Percentiles rank a stretch among this genome's conserved stretches.
These are phyloP conservation scores for Tremella fuciformis DNA, from an alignment of 768 basidiomycete species.

Conservation along the genomic window DNA sequence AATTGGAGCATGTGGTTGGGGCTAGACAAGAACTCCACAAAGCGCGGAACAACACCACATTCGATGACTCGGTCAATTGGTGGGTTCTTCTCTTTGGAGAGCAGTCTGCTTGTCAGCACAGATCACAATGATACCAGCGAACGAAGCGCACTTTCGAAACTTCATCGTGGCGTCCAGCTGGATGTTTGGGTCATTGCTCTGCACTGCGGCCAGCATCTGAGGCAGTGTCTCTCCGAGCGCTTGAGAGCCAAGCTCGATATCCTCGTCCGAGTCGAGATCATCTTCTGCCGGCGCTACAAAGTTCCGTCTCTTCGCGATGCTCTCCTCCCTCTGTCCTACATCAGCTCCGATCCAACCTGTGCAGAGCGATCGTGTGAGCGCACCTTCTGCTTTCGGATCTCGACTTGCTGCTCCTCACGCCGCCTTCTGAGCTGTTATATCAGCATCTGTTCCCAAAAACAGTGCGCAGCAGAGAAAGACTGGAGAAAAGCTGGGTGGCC, in stretches of 20 bases:
- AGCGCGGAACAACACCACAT: slow-evolving; percentile 93
- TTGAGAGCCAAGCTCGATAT: slow-evolving; percentile 55
- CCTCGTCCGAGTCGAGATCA: slow-evolving; percentile 78
- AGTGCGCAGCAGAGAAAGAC: background rate
- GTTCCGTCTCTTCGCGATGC: slow-evolving; percentile 95
- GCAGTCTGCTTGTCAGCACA: slow-evolving; percentile 55
- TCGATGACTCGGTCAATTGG: slow-evolving; percentile 96
- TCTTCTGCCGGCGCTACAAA: slow-evolving; percentile 67
- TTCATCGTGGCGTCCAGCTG: slow-evolving; percentile 97
- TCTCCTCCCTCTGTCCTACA: slow-evolving; percentile 75
- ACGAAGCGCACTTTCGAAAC: slow-evolving; percentile 71
- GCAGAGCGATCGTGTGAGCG: slow-evolving; percentile 8
- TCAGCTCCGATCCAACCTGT: background rate
- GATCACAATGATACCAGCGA: background rate
- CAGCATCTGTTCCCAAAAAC: slow-evolving; percentile 15
- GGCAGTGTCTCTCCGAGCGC: slow-evolving; percentile 72
- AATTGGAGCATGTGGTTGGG: slow-evolving; percentile 66
- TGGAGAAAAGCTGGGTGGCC: slow-evolving; percentile 3
- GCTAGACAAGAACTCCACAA: slow-evolving; percentile 83
- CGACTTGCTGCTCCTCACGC: slow-evolving; percentile 97
- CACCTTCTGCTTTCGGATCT: slow-evolving; percentile 90
- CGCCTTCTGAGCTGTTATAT: slow-evolving; percentile 73
- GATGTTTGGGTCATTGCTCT: slow-evolving; percentile 82
- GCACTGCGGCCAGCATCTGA: slow-evolving; percentile 82
- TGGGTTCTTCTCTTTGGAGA: slow-evolving; percentile 99